A percentile compares a stretch with the other conserved stretches of the same genome.
These are phyloP conservation scores for Aspergillus aculeatus DNA, from an alignment of 2,329 filamentous ascomycete genomes.

Conservation along the genomic window DNA sequence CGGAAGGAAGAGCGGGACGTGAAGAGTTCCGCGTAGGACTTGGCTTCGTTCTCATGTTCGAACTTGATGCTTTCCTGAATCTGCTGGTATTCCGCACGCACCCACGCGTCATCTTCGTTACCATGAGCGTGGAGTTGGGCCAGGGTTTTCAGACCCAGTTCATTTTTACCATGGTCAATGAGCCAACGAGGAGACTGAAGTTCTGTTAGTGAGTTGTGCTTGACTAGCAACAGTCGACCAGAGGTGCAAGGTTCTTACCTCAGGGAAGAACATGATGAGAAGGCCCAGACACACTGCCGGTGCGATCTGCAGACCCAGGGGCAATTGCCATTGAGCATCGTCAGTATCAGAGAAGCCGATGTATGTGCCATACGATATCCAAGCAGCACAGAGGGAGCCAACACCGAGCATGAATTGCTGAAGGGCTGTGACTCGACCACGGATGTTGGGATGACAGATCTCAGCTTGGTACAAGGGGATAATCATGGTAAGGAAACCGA, in stretches of 20 bases:
- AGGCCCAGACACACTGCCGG: constrained; percentile 64
- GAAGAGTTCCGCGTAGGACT: constrained; percentile 70
- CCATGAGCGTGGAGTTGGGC: constrained; percentile 70
- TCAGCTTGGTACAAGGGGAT: constrained; percentile 76
- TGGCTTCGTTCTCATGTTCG: constrained; percentile 68
- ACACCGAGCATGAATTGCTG: constrained; percentile 84
- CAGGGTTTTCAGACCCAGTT: constrained; percentile 65
- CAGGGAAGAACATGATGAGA: constrained; percentile 71
- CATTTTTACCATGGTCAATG: constrained; percentile 66
- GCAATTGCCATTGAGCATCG: constrained; percentile 60
- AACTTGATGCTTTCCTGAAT: constrained; percentile 66
- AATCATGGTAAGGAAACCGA: constrained; percentile 63
- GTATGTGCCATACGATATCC: constrained; percentile 68
- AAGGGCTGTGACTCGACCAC: constrained; percentile 70
- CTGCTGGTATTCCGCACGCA: constrained; percentile 68
- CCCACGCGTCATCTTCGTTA: constrained; percentile 65
- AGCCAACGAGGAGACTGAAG: constrained; percentile 67
- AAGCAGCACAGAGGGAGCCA: constrained; percentile 68
- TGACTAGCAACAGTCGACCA: background rate
- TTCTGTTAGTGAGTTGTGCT: constrained; percentile 4
- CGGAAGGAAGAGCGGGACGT: constrained; percentile 65
- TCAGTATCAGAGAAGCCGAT: constrained; percentile 49
- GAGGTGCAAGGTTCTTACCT: constrained; percentile 37
- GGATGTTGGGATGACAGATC: constrained; percentile 73
- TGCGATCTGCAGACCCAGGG: constrained; percentile 68